Base-by-base conservation (phyloP, 2,329 filamentous ascomycete species). In the Tolypocladium paradoxum region DNA sequence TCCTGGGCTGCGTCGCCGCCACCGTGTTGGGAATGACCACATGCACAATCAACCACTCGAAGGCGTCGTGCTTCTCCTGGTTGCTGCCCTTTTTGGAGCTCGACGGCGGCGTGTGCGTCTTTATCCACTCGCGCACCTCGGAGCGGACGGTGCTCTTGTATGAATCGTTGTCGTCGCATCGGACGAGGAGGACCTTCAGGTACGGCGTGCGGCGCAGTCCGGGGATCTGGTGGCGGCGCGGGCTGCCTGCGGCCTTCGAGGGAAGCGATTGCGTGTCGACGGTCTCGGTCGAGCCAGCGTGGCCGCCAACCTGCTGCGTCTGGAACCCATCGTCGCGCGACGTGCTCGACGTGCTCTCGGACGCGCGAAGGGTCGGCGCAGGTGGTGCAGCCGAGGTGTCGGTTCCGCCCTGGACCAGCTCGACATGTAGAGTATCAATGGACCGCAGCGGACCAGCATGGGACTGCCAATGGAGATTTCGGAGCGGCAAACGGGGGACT, bases 381-480 rank as follows among this genome's bases (percentile, higher is more conserved):
- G 58, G 65, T 24, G 68, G 54, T 16, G 69, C 58, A 37, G 67
- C 61, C 31, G 68, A 60, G 58, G 75, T 63, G 71, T 82, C 67
- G 63, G 75, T 70, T 63, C 72, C 75, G 69, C 81, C 74, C 8
- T 85, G 79, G n/a, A 91, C 76, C 55, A 97, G 83, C 56, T 96
- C 90, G 62, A 97, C 82, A 64, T 96, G 90, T 40, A 99, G 81
- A 14, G 90, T 91, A 64, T 90, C 87, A 67, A 99, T 99, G 16
- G 93, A 96, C 59, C 93, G 87, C 36, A 97, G 74, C 2, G 93
- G 93, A 0, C 93, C 87, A 31, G 87, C 86, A 56, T 95, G 89
- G 16, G 93, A 96, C 69, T 97, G 95, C 93, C 93, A 99, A 65
- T 97, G 90, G 47, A 99, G 82, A 64, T 97, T 95, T 58, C 85